These are phyloP conservation scores for Clathrospora elynae DNA, from an alignment of 2,329 filamentous ascomycete genomes.

Conservation along the genomic window DNA sequence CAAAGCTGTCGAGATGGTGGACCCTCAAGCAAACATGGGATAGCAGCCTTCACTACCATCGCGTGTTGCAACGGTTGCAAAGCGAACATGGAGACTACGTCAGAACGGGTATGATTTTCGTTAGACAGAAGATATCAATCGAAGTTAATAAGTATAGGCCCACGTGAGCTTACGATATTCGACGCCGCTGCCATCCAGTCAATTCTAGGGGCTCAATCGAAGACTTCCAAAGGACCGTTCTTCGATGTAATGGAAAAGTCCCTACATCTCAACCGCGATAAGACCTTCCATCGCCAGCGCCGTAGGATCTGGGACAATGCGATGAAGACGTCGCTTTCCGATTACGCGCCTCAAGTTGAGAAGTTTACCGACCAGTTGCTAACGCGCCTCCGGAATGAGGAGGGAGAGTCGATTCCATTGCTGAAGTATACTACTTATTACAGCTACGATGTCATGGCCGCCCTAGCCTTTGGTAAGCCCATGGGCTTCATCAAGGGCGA, in stretches of 20 bases:
- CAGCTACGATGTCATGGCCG: constrained; percentile 54
- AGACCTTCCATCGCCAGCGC: constrained; percentile 30
- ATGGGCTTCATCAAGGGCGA: constrained; percentile 49
- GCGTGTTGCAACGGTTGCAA: constrained; percentile 27
- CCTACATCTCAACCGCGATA: constrained; percentile 36
- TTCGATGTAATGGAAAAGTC: constrained; percentile 32
- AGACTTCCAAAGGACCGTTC: constrained; percentile 34
- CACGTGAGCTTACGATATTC: constrained; percentile 33
- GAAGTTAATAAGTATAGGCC: constrained; percentile 19
- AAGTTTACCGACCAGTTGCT: constrained; percentile 32
- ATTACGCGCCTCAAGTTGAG: constrained; percentile 29
- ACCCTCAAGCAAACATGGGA: constrained; percentile 23
- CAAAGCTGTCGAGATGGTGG: constrained; percentile 34
- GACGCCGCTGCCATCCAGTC: constrained; percentile 28
- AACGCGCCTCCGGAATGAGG: constrained; percentile 16
- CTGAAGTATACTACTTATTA: constrained; percentile 51
- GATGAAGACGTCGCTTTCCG: constrained; percentile 33
- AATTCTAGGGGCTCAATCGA: constrained; percentile 28
- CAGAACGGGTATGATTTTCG: constrained; percentile 27
- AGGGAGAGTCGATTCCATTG: constrained; percentile 45
- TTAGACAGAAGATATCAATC: too few species aligned
- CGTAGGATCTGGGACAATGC: constrained; percentile 39
- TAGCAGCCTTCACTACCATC: constrained; percentile 23
- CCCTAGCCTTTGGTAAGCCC: constrained; percentile 52
- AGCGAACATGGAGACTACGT: constrained; percentile 34